Evolutionary conservation across 2,329 filamentous ascomycete species (phyloP), one percentile per base, ranked within the genome.

Genomic region (Penicillium sp.): DNA sequence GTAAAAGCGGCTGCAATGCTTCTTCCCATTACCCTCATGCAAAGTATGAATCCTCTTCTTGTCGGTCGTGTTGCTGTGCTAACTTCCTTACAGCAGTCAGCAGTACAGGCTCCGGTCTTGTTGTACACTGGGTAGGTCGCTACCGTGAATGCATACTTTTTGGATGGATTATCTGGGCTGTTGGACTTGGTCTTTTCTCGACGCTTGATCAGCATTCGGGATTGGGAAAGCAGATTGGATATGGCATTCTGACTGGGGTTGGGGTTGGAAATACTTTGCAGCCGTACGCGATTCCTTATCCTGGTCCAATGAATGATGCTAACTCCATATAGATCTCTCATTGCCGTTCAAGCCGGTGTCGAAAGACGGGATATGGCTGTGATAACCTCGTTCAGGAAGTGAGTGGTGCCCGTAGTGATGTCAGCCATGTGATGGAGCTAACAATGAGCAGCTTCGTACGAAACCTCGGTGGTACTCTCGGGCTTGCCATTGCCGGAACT

Each of bases 131-230:
- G 74, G 51, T 73, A 3, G 77, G 76, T 2, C 70, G 76, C 9
- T 79, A 79, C 45, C 67, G 76, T 35, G 76, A 79, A 55, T 75
- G 71, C 38, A 78, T 81, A 41, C 67, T 80, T 3, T 70, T 78
- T 32, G 77, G 77, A 0, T 79, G 75, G 75, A 53, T 72, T 0
- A 67, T 72, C 49, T 79, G 76, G 77, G 73, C 75, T 3, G 59
- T 77, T 19, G 76, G 76, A 0, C 69, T 78, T 4, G 77, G 76
- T 1, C 64, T 79, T 0, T 75, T 78, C 66, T 77, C 75, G 0
- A 79, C 76, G 0, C 64, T 79, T 0, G 70, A 77, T 51, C 65
- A 74, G 48, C 62, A 61, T 0, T 74, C 77, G 0, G 70, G 73
- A 0, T 52, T 80, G 0, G 77, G 69, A 2, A 79, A 78, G 51